Evolutionary conservation across 805 yeast genomes (phyloP), one percentile per base, ranked within the genome.

Genomic region (Brettanomyces naardenensis): DNA sequence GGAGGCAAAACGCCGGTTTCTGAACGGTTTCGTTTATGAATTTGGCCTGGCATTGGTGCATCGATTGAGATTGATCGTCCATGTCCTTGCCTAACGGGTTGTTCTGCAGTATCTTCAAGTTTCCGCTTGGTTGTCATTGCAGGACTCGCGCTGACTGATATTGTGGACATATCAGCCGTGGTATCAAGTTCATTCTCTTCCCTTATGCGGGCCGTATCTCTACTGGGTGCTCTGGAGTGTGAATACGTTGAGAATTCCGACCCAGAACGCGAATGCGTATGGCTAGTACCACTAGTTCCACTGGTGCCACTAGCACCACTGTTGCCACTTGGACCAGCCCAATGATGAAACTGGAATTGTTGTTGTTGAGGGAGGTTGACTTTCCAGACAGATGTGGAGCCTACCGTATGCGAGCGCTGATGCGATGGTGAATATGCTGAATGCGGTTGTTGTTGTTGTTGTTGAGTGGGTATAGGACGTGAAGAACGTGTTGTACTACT

Each of bases 301-400:
- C 18, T 28, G 31, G 17, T 10, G 31, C 31, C 14, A 15, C 14
- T 15, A 15, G 14, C 10, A 10, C 18, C 31, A 9, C 31, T 28
- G 31, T 9, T 10, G 31, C 45, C 43, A n/a, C 44, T 47, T 1
- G 63, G 62, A 3, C 59, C 63, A 7, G 53, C 40, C 63, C 63
- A 61, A 38, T 59, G 62, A 34, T 61, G 64, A 39, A 61, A 61
- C 36, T 59, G 62, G 39, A 46, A 59, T 28, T 56, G 58, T 27
- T 52, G 56, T 28, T 56, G 55, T 36, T 53, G 57, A 2, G 63
- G 62, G 3, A 55, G 38, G 28, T 44, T 51, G 7, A 59, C 54
- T 42, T 54, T 58, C 56, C 61, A 59, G 15, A 59, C 62, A 2
- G 62, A 56, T 3, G 64, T 58, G 10, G 59, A 46, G 4, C 51